A percentile compares a stretch with the other conserved stretches of the same genome.
Evolutionary conservation across 768 basidiomycete species (phyloP).

Genomic region (Tylopilus sp.): DNA sequence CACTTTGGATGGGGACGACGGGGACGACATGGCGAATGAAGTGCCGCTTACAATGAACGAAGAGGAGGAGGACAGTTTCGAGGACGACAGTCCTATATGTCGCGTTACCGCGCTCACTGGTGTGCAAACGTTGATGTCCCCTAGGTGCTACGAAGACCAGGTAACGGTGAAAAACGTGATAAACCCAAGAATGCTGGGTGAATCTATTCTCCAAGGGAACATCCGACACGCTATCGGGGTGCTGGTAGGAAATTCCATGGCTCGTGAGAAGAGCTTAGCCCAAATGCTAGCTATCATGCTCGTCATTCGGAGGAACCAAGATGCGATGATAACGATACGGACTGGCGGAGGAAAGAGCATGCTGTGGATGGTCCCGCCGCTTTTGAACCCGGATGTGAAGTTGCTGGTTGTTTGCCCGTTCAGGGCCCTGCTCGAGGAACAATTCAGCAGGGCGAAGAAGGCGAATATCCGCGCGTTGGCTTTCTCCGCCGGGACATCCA

Average conservation of each 20-base stretch:
- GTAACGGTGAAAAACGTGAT: neutral
- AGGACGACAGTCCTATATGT: neutral
- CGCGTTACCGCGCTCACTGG: neutral
- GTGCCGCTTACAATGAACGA: no score
- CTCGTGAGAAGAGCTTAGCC: neutral
- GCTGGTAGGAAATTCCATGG: neutral
- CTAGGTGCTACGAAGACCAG: neutral
- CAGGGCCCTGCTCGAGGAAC: conserved; percentile 6
- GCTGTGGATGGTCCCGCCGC: conserved; percentile 1
- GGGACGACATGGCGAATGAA: no score
- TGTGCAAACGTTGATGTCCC: neutral
- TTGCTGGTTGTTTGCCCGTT: conserved; percentile 9
- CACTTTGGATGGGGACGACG: no score
- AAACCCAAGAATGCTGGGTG: neutral
- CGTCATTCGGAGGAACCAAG: neutral
- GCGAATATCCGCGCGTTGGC: neutral
- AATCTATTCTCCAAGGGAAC: neutral
- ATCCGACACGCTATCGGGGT: neutral
- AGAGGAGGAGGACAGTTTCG: neutral
- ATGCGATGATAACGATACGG: neutral
- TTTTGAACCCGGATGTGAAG: neutral
- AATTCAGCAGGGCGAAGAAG: neutral
- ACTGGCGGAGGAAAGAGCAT: conserved; percentile 7
- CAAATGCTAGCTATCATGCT: conserved; percentile 1
- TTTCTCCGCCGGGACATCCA: neutral